Base-by-base conservation (phyloP, 192 early-diverging fungal species). In the Coemansia sp. region DNA sequence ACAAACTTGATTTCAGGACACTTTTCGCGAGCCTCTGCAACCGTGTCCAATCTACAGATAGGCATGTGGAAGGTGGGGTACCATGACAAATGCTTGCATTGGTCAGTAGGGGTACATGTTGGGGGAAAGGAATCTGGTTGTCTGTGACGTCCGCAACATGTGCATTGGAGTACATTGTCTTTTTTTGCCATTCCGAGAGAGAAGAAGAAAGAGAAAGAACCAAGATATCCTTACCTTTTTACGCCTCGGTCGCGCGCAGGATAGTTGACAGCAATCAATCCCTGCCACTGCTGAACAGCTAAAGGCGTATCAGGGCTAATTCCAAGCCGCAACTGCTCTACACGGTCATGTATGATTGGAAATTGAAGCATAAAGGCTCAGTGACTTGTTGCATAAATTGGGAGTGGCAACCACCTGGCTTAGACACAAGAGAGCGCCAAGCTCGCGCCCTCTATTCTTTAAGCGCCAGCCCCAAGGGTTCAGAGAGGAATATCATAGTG, bases 261-360 rank as follows among this genome's bases (percentile, higher is more conserved):
- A 76, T 98, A 98, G 79, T 94, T 95, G 50, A 95, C 91, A 3
- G 94, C 94, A 62, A 95, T 88, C 24, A 97, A 79, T 7, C 87
- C 88, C 29, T 91, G 83, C 97, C 97, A 98, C 79, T 98, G 97
- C 76, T 94, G 95, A 16, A 96, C 94, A 15, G 88, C 90, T 11
- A 95, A 62, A n/a, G 95, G 95, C 8, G 83, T 58, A 40, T 89
- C 87, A 0, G 86, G 55, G 47, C 90, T 77, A 36, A 94, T 75
- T 34, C 87, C 91, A 18, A 95, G 80, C 34, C 94, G 77, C 11
- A 89, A 82, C 77, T 90, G 88, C 69, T 94, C 91, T 92, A 87
- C 65, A 64, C 9, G 60, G 41, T 24, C 15, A 52, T 8, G n/a
- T 58, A 20, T 2, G 29, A 46, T 70, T 62, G 49, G 16, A 50